A percentile compares a stretch with the other conserved stretches of the same genome.
Evolutionary conservation across 805 yeast species (phyloP).

Genomic region (Yarrowia sp.): DNA sequence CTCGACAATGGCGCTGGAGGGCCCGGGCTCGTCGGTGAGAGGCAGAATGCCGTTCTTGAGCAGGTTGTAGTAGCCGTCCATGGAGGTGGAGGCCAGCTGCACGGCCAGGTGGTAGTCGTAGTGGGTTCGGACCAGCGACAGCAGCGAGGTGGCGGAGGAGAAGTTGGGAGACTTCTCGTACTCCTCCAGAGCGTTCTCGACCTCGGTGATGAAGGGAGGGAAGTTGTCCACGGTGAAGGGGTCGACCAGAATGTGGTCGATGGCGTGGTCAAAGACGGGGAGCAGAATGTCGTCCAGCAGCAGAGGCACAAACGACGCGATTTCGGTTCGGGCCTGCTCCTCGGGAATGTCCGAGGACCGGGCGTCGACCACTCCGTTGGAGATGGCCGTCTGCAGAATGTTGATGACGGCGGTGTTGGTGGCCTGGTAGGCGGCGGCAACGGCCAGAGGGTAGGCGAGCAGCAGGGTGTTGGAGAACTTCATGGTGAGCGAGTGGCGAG

Average conservation of each 20-base stretch:
- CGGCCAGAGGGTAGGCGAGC: background rate
- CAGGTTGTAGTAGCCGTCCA: background rate
- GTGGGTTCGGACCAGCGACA: slow-evolving; percentile 3
- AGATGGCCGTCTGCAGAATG: slow-evolving; percentile 2
- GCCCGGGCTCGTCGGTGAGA: background rate
- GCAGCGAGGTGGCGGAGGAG: background rate
- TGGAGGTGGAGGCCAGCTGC: background rate
- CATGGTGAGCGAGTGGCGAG: background rate
- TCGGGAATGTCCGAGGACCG: background rate
- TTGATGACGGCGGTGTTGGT: background rate
- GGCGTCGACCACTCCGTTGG: slow-evolving; percentile 5
- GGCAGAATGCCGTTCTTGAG: background rate
- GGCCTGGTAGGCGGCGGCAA: background rate
- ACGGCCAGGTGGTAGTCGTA: slow-evolving; percentile 15
- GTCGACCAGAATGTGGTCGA: background rate
- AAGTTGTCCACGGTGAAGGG: background rate
- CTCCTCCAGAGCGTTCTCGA: background rate
- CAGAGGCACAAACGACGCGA: background rate
- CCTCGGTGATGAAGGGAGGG: background rate
- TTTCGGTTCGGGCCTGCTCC: background rate
- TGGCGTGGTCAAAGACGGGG: background rate
- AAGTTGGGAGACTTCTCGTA: background rate
- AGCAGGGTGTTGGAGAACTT: background rate
- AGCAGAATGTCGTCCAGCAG: background rate
- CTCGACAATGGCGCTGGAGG: background rate